Percentiles rank a stretch among this genome's conserved stretches.
phyloP scores from a whole-genome alignment of 768 basidiomycete species.

The Arthromyces matolae region DNA sequence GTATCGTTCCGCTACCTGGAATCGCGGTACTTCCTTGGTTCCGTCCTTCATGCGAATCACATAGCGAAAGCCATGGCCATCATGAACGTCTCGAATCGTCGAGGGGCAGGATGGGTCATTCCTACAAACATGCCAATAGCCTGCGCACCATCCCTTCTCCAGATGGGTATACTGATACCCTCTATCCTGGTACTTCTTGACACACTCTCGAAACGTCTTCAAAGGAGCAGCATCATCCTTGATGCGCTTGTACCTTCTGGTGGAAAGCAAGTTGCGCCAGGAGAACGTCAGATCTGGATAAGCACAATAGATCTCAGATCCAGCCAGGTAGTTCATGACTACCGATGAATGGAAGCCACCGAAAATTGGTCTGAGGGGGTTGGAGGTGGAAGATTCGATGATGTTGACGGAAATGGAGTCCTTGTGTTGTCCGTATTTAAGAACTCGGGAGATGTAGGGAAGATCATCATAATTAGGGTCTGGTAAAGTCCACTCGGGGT shows the following conservation, averaged over 20 bases:
- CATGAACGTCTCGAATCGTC: not conserved
- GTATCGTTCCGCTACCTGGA: too few relatives aligned
- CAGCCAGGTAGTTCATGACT: not conserved
- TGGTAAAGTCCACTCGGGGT: not conserved
- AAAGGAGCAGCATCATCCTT: not conserved
- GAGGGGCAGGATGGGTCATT: not conserved
- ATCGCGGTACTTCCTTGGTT: too few relatives aligned
- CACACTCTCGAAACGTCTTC: not conserved
- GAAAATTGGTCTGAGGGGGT: not conserved
- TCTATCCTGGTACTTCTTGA: not conserved
- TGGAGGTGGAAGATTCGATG: not conserved
- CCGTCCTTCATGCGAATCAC: too few relatives aligned
- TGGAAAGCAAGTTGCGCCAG: not conserved
- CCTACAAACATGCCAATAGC: not conserved
- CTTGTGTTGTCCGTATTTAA: not conserved
- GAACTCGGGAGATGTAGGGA: not conserved
- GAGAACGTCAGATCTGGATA: conserved; percentile 3
- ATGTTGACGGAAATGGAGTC: not conserved
- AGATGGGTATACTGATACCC: not conserved
- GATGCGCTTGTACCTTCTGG: not conserved
- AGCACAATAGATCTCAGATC: not conserved
- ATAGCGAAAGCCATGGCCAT: not conserved
- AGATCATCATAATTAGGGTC: not conserved
- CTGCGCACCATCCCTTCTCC: not conserved
- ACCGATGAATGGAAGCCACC: not conserved